phyloP scores from a whole-genome alignment of 192 early-diverging fungal species.

The Coemansia sp. region DNA sequence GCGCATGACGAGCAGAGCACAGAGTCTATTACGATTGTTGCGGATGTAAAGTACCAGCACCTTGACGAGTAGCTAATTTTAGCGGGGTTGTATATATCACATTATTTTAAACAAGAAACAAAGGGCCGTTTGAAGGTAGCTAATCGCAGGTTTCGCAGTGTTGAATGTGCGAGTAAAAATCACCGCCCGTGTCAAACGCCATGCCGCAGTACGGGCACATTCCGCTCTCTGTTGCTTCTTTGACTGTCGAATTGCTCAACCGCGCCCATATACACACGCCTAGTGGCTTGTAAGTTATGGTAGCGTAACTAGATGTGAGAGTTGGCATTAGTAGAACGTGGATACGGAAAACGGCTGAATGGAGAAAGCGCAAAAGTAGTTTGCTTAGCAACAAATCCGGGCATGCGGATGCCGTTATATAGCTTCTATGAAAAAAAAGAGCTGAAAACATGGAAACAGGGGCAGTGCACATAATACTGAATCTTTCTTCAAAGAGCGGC shows the following conservation, averaged over 20 bases:
- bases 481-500: neutral
- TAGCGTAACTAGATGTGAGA: no score
- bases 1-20: constrained; percentile 2
- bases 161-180: neutral
- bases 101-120: neutral
- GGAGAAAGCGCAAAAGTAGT: neutral
- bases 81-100: neutral
- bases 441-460: neutral
- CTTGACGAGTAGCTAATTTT: constrained; percentile 3
- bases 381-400: neutral
- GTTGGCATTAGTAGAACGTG: no score
- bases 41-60: constrained; percentile 30
- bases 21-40: constrained; percentile 14
- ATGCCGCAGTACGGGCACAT: constrained; percentile 9
- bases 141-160: neutral
- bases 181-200: neutral
- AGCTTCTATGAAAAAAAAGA: neutral
- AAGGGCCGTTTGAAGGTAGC: neutral
- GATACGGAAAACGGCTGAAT: no score
- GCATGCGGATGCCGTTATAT: neutral
- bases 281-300: no score
- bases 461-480: neutral
- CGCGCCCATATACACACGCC: no score
- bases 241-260: neutral
- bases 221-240: neutral